Base-by-base conservation (phyloP, 2,329 filamentous ascomycete genomes). In the Clonostachys byssicola region DNA sequence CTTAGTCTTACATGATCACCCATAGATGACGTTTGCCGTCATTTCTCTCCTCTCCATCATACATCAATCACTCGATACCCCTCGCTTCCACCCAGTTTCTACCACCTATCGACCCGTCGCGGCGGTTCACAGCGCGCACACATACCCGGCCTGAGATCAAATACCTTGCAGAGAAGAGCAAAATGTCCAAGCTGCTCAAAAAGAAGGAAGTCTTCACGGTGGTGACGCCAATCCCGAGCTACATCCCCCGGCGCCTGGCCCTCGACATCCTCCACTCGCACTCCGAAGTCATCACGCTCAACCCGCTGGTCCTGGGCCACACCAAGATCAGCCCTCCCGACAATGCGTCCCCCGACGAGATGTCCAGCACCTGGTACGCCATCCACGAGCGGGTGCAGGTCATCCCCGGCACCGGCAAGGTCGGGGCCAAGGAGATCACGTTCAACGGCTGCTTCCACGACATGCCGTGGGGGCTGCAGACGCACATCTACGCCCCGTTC, bases 401-500 rank as follows among this genome's bases (percentile, higher is more conserved):
- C 55, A 67, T 87, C 7, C 84, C 85, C 1, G 85, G 85, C 34
- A 67, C 86, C 47, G 84, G 84, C 54, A 81, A 73, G 64, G 72
- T 85, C 49, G 83, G 83, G 18, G 79, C 80, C 5, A 77, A 81
- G 59, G 78, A 80, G 58, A 85, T 88, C 64, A 75, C 72, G 42
- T 88, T 88, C 68, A 85, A 81, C 50, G 85, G 81, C 50, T 86
- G 83, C 59, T 88, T 88, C 61, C 85, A 88, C 59, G 77, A 88
- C 61, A 80, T 86, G 72, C 81, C 84, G 3, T 86, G 82, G 79
- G 85, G 85, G 4, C 67, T 88, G 49, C 85, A 88, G 66, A 86
- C 82, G 9, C 85, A 88, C 67, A 82, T 83, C 45, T 87, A 87
- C 60, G 83, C 81, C 39, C 85, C 85, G 33, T 77, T 86, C 60